These are phyloP conservation scores for Russula sp. DNA, from an alignment of 768 basidiomycete species.

Conservation along the genomic window DNA sequence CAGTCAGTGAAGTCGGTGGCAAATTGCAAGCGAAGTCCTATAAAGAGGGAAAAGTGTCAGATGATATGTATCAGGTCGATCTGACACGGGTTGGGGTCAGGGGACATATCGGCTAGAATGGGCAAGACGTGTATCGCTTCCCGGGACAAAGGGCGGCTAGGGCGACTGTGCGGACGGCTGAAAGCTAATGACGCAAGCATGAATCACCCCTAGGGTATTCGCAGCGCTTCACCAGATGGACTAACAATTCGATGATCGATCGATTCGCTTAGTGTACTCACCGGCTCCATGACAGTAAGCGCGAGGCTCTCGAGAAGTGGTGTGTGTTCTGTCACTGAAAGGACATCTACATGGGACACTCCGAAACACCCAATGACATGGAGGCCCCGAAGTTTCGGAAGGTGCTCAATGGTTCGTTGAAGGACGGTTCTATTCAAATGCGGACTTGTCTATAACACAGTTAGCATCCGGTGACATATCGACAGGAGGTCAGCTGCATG, in stretches of 20 bases:
- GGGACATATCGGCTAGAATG: slow-evolving; percentile 4
- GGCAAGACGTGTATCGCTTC: not conserved
- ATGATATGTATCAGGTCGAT: slow-evolving; percentile 29
- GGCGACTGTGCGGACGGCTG: not conserved
- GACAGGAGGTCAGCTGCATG: slow-evolving; percentile 11
- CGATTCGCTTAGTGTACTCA: slow-evolving; percentile 29
- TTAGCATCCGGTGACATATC: slow-evolving; percentile 12
- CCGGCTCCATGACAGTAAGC: slow-evolving; percentile 52
- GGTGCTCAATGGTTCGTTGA: slow-evolving; percentile 37
- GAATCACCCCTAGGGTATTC: not conserved
- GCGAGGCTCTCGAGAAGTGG: slow-evolving; percentile 56
- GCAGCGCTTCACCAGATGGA: not conserved
- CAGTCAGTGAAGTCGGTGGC: slow-evolving; percentile 32
- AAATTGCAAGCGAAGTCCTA: slow-evolving; percentile 21
- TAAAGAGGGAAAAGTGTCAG: slow-evolving; percentile 22
- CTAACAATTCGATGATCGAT: not conserved
- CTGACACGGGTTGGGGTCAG: slow-evolving; percentile 1
- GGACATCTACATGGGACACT: slow-evolving; percentile 43
- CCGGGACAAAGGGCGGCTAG: not conserved
- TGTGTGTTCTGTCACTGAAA: slow-evolving; percentile 39
- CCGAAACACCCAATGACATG: slow-evolving; percentile 57
- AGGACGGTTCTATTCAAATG: slow-evolving; percentile 49
- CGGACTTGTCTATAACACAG: slow-evolving; percentile 41
- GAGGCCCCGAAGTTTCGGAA: slow-evolving; percentile 49
- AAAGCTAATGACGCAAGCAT: not conserved